phyloP scores from a whole-genome alignment of 1,284 basidiomycete genomes.

The Agaricales sp. region DNA sequence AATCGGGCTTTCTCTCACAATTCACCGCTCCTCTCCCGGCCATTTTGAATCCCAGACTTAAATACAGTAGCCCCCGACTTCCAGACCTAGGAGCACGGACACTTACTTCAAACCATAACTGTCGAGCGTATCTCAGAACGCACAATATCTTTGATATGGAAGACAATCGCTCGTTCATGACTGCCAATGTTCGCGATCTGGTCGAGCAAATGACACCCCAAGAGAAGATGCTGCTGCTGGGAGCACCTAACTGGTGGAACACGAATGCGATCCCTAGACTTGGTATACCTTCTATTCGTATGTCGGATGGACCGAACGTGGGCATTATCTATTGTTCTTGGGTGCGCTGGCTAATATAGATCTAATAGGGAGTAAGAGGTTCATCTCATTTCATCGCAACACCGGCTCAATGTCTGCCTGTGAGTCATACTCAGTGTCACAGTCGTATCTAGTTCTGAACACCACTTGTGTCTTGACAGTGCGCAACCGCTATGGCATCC shows the following conservation, averaged over 20 bases:
- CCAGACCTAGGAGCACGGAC: too few species aligned
- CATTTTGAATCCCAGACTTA: too few species aligned
- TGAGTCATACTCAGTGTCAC: slow-evolving; percentile 16
- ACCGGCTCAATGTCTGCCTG: slow-evolving; percentile 54
- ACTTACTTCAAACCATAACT: too few species aligned
- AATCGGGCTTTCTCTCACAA: too few species aligned
- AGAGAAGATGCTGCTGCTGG: slow-evolving; percentile 54
- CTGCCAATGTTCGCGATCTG: slow-evolving; percentile 41
- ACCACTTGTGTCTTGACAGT: slow-evolving; percentile 24
- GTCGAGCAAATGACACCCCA: slow-evolving; percentile 42
- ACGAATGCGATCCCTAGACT: slow-evolving; percentile 46
- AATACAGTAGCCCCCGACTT: too few species aligned
- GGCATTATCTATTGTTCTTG: too few species aligned
- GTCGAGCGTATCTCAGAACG: too few species aligned
- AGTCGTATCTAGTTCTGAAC: slow-evolving; percentile 1
- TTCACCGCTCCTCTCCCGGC: too few species aligned
- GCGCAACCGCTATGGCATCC: slow-evolving; percentile 56
- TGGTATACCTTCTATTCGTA: slow-evolving; percentile 49
- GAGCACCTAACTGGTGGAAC: slow-evolving; percentile 66
- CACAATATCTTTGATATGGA: too few species aligned
- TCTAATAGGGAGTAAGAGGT: slow-evolving; percentile 49
- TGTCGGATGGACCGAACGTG: slow-evolving; percentile 61
- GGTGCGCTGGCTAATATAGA: too few species aligned
- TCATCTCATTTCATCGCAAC: slow-evolving; percentile 55
- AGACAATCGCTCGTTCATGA: slow-evolving; percentile 35